Conservation (phyloP, 2,329 filamentous ascomycete species). For the Arthrobotrys sphaeroides region DNA sequence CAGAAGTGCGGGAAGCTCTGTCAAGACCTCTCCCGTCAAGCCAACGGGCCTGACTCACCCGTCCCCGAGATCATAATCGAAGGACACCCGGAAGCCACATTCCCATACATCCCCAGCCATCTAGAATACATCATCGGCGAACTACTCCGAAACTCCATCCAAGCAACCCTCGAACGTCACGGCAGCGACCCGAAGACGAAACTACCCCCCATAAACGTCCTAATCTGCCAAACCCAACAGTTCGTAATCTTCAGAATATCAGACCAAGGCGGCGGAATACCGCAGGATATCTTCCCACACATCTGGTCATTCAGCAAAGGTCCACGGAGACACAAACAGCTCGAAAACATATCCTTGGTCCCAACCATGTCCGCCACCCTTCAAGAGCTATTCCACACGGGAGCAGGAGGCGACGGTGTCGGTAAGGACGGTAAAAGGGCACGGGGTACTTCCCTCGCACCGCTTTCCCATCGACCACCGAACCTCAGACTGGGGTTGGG, state of each 20-base stretch:
- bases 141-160: constrained; percentile 91
- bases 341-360: constrained; percentile 86
- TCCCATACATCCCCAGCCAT: constrained; percentile 95
- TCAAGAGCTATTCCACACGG: constrained; percentile 73
- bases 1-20: constrained; percentile 81
- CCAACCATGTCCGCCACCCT: constrained; percentile 92
- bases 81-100: constrained; percentile 87
- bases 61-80: constrained; percentile 84
- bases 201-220: constrained; percentile 87
- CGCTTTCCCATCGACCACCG: constrained; percentile 82
- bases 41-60: constrained; percentile 75
- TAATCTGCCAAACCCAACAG: constrained; percentile 91
- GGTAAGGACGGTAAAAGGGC: constrained; percentile 44
- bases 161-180: constrained; percentile 81
- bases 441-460: constrained; percentile 73
- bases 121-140: constrained; percentile 98
- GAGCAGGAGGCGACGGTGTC: constrained; percentile 35
- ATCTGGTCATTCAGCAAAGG: constrained; percentile 98
- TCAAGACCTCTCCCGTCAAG: constrained; percentile 75
- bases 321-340: constrained; percentile 73
- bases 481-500: constrained; percentile 91
- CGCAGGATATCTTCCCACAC: constrained; percentile 82
- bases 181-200: constrained; percentile 59
- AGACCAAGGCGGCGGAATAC: constrained; percentile 91
- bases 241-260: constrained; percentile 97